A percentile compares a stretch with the other conserved stretches of the same genome.
These are phyloP conservation scores for Didymella pomorum DNA, from an alignment of 2,329 filamentous ascomycete species.

Conservation along the genomic window DNA sequence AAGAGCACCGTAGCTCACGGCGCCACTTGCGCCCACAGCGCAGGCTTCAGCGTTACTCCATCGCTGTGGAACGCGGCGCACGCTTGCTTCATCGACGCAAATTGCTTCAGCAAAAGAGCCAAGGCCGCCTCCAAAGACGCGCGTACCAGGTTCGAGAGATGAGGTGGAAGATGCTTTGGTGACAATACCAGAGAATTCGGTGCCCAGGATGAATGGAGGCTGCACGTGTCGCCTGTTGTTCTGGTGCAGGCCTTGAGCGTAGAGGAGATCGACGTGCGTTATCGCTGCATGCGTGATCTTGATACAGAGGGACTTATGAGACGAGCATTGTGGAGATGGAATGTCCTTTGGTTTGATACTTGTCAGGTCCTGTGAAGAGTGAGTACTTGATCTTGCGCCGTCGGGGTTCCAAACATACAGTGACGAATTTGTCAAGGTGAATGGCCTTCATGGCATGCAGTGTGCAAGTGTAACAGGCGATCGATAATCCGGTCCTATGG, in stretches of 20 bases:
- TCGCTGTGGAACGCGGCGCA: conserved; percentile 57
- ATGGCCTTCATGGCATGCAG: conserved; percentile 33
- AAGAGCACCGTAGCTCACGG: conserved; percentile 63
- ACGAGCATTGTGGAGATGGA: conserved; percentile 45
- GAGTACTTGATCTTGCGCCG: background rate
- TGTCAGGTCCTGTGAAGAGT: conserved; percentile 36
- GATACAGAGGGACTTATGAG: conserved; percentile 53
- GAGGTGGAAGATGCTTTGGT: conserved; percentile 47
- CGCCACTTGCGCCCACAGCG: conserved; percentile 62
- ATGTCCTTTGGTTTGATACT: conserved; percentile 31
- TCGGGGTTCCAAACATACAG: conserved; percentile 5
- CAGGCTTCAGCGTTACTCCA: conserved; percentile 61
- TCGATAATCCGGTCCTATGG: background rate
- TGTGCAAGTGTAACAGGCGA: background rate
- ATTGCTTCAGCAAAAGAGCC: conserved; percentile 65
- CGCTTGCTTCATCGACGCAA: conserved; percentile 48
- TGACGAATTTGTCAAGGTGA: conserved; percentile 25
- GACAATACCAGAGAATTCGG: conserved; percentile 67
- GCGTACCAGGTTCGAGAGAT: conserved; percentile 56
- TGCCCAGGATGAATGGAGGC: conserved; percentile 66
- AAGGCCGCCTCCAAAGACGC: conserved; percentile 62
- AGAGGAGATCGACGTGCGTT: conserved; percentile 69
- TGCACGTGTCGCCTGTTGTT: conserved; percentile 65
- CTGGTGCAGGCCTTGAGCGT: conserved; percentile 66
- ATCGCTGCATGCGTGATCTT: conserved; percentile 64